Evolutionary conservation across 768 basidiomycete genomes (phyloP).

Genomic region (Rhodotorula sphaerocarpa): DNA sequence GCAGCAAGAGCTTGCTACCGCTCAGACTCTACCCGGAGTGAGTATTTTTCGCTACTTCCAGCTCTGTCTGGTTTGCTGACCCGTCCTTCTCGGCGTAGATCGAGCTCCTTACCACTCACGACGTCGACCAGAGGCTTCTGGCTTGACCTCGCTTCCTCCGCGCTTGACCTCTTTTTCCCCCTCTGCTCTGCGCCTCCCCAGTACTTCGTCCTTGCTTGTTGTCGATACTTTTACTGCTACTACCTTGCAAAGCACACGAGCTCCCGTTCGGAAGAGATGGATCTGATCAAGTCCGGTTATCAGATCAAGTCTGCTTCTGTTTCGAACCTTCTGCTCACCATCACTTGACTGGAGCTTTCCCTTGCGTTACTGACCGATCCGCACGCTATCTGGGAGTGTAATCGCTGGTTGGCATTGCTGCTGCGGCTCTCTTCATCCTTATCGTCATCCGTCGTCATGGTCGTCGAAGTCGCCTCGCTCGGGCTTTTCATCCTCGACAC

Average conservation of each 20-base stretch:
- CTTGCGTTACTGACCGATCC: no score
- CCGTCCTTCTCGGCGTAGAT: neutral
- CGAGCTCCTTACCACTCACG: no score
- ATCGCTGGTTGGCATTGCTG: no score
- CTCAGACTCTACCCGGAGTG: slow-evolving; percentile 3
- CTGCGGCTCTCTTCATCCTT: no score
- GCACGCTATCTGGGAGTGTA: no score
- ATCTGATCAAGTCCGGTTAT: no score
- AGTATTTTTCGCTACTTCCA: neutral
- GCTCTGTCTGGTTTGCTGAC: neutral
- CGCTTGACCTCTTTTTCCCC: neutral
- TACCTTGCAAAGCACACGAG: neutral
- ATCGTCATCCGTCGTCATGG: neutral
- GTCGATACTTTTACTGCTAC: neutral
- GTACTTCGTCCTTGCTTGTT: neutral
- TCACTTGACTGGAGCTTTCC: no score
- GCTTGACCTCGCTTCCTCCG: neutral
- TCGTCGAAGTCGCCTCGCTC: slow-evolving; percentile 42
- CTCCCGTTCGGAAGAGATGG: no score
- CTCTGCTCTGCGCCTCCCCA: neutral
- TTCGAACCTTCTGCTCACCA: no score
- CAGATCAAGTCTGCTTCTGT: no score
- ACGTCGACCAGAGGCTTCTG: neutral
- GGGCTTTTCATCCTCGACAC: slow-evolving; percentile 89
- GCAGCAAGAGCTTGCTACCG: neutral